Conservation (phyloP, 768 basidiomycete species). For the Sistotremastrum suecicum region DNA sequence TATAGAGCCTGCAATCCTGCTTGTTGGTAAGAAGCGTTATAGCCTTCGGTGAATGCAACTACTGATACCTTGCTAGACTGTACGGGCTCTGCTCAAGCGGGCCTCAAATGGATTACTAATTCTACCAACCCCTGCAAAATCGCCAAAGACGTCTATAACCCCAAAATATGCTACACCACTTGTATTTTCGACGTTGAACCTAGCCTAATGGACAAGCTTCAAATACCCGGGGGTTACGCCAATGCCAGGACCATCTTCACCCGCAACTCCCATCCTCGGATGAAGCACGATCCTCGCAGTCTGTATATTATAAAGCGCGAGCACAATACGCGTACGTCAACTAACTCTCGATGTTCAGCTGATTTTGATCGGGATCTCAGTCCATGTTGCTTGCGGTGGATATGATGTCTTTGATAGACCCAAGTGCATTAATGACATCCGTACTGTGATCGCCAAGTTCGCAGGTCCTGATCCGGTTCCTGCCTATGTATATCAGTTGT, state of each 20-base stretch:
- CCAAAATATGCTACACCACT: constrained; percentile 12
- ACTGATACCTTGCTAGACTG: constrained; percentile 13
- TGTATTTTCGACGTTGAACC: constrained; percentile 8
- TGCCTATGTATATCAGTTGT: constrained; percentile 14
- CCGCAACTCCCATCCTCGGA: constrained; percentile 4
- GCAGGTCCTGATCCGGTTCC: constrained; percentile 11
- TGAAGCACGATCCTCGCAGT: constrained; percentile 6
- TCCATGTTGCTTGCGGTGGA: constrained; percentile 2
- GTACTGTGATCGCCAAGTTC: constrained; percentile 5
- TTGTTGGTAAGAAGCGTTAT: constrained; percentile 8
- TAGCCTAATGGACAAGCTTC: constrained; percentile 6
- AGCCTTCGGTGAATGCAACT: neutral
- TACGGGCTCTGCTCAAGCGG: constrained; percentile 16
- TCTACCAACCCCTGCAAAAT: neutral
- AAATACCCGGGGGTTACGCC: constrained; percentile 9
- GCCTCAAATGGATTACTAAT: constrained; percentile 13
- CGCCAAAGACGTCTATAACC: constrained; percentile 12
- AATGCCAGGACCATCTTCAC: constrained; percentile 7
- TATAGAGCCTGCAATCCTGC: constrained; percentile 6
- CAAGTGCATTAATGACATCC: constrained; percentile 2
- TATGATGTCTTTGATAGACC: neutral
- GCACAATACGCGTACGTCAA: constrained; percentile 3
- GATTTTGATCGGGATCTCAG: neutral
- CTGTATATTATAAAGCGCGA: constrained; percentile 7
- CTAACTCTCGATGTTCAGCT: neutral